Evolutionary conservation across 352 stramenopile genomes (phyloP).

Genomic region (Globisporangium yorkense): DNA sequence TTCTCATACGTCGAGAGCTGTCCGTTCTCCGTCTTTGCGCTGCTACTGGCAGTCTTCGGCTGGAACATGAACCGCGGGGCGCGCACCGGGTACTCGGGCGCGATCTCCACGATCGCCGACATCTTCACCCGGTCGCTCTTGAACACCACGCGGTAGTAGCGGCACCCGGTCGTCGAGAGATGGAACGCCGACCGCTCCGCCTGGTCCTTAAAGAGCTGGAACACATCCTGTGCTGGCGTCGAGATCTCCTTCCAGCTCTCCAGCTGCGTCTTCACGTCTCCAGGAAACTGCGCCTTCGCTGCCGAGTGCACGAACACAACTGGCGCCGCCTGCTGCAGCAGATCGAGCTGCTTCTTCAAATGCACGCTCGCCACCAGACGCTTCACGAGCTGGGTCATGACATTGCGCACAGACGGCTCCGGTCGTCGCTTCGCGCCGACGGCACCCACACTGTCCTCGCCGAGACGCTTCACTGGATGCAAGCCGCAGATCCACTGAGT

Average conservation of each 20-base stretch:
- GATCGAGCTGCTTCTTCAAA: conserved; percentile 41
- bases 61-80: conserved; percentile 62
- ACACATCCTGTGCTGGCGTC: conserved; percentile 25
- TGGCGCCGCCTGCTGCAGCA: conserved; percentile 13
- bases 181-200: conserved; percentile 18
- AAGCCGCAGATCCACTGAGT: conserved; percentile 72
- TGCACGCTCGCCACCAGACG: conserved; percentile 37
- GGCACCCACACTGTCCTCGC: not conserved
- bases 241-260: conserved; percentile 45
- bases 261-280: conserved; percentile 39
- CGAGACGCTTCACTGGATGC: conserved; percentile 36
- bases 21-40: conserved; percentile 21
- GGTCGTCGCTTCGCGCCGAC: conserved; percentile 19
- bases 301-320: conserved; percentile 32
- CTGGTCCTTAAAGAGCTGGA: conserved; percentile 36
- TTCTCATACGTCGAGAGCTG: conserved; percentile 38
- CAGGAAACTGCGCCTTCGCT: conserved; percentile 34
- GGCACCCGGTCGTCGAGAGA: conserved; percentile 25
- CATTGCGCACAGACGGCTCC: conserved; percentile 63
- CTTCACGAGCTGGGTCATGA: conserved; percentile 54
- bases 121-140: conserved; percentile 36
- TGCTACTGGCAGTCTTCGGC: conserved; percentile 22
- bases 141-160: conserved; percentile 50
- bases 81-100: conserved; percentile 59
- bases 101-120: conserved; percentile 47